Evolutionary conservation across 2,329 filamentous ascomycete species (phyloP).

Genomic region (Pseudogymnoascus destructans): DNA sequence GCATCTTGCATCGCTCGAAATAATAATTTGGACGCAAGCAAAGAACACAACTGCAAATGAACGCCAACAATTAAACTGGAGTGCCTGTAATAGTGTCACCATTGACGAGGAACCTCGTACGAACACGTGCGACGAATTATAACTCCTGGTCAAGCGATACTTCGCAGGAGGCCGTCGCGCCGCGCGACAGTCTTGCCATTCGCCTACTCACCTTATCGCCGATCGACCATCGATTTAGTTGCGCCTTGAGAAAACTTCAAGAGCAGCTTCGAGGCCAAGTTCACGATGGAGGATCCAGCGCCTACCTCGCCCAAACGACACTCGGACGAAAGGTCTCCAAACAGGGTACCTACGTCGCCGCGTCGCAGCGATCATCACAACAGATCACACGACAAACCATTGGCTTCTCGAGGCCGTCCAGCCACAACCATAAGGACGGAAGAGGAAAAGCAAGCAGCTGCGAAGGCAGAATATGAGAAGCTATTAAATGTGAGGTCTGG

Average conservation of each 20-base stretch:
- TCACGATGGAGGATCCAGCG: slow-evolving; percentile 16
- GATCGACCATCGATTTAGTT: background rate
- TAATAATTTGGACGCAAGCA: background rate
- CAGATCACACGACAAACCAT: slow-evolving; percentile 13
- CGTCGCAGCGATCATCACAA: slow-evolving; percentile 20
- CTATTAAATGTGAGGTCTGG: slow-evolving; percentile 85
- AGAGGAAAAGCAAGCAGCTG: slow-evolving; percentile 74
- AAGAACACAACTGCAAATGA: background rate
- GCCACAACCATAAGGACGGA: slow-evolving; percentile 37
- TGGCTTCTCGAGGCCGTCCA: slow-evolving; percentile 14
- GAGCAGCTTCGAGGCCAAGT: background rate
- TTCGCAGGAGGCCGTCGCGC: background rate
- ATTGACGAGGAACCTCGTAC: background rate
- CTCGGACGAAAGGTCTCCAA: slow-evolving; percentile 12
- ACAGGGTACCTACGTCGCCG: slow-evolving; percentile 15
- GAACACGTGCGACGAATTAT: background rate
- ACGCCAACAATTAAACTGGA: background rate
- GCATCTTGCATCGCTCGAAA: slow-evolving; percentile 6
- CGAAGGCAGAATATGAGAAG: slow-evolving; percentile 89
- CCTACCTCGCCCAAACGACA: slow-evolving; percentile 11
- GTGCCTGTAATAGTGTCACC: background rate
- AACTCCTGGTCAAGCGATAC: background rate
- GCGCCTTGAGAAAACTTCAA: background rate
- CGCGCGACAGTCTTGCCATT: background rate
- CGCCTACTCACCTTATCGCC: slow-evolving; percentile 4